These are phyloP conservation scores for Verruconis gallopava DNA, from an alignment of 2,329 filamentous ascomycete genomes.

Conservation along the genomic window DNA sequence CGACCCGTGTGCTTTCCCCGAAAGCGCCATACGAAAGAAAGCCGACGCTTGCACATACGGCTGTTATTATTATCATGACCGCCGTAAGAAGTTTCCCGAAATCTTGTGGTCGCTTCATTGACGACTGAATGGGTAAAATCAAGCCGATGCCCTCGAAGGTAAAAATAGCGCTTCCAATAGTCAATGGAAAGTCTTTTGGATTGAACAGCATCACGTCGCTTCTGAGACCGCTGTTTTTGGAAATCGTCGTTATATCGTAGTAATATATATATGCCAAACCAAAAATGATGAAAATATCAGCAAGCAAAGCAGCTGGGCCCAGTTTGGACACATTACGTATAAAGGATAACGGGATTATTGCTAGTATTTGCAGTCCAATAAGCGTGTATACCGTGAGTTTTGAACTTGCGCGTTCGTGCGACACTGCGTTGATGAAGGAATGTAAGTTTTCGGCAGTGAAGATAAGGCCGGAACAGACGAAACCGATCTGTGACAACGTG, in stretches of 20 bases:
- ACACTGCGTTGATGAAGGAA: constrained; percentile 53
- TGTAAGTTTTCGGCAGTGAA: constrained; percentile 64
- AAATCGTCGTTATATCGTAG: constrained; percentile 49
- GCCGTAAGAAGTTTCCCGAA: constrained; percentile 53
- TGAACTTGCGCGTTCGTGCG: constrained; percentile 37
- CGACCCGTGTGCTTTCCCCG: constrained; percentile 53
- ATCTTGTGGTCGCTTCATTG: constrained; percentile 56
- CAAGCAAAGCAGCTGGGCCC: constrained; percentile 53
- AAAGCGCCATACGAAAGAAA: constrained; percentile 64
- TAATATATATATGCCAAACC: constrained; percentile 62
- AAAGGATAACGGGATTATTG: constrained; percentile 53
- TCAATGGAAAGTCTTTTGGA: constrained; percentile 53
- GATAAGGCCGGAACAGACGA: constrained; percentile 65
- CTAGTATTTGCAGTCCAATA: constrained; percentile 52
- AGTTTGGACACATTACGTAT: constrained; percentile 67
- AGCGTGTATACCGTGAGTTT: constrained; percentile 30
- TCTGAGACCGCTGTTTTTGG: constrained; percentile 40
- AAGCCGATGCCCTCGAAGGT: constrained; percentile 69
- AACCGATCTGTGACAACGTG: constrained; percentile 62
- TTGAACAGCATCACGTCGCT: constrained; percentile 57
- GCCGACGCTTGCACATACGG: constrained; percentile 60
- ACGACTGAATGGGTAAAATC: constrained; percentile 63
- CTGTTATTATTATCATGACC: constrained; percentile 61
- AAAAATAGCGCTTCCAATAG: constrained; percentile 61
- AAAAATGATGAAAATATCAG: constrained; percentile 59